Percentiles rank a stretch among this genome's conserved stretches.
Conservation (phyloP, 495 filamentous ascomycete genomes). For the Penicillium paradoxum region DNA sequence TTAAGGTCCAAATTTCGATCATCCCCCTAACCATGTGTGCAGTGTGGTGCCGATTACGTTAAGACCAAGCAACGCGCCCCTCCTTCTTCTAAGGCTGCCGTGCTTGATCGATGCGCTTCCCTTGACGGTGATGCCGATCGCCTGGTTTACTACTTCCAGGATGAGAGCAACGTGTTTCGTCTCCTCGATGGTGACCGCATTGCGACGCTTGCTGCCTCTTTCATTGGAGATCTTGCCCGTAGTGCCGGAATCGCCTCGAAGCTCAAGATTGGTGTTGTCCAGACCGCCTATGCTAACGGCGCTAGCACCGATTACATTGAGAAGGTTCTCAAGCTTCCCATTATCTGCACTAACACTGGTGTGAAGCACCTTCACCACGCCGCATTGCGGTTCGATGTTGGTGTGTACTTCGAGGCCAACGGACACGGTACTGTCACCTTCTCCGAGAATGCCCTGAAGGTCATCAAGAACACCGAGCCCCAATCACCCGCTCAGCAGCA, state of each 20-base stretch:
- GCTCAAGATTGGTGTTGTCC: constrained; percentile 86
- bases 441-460: constrained; percentile 70
- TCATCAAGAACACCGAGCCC: constrained; percentile 70
- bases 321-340: constrained; percentile 80
- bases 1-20: not conserved
- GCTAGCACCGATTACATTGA: constrained; percentile 89
- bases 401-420: constrained; percentile 98
- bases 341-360: constrained; percentile 89
- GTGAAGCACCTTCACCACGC: constrained; percentile 98
- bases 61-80: constrained; percentile 94
- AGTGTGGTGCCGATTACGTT: constrained; percentile 96
- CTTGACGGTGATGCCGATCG: constrained; percentile 94
- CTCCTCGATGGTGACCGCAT: constrained; percentile 96
- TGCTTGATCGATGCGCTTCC: constrained; percentile 80
- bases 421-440: constrained; percentile 97
- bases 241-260: constrained; percentile 72
- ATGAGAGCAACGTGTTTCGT: constrained; percentile 74
- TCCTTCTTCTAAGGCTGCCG: constrained; percentile 67
- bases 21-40: constrained; percentile 13
- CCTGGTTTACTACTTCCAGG: constrained; percentile 89
- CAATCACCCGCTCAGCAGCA: constrained; percentile 87
- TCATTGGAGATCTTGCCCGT: constrained; percentile 83
- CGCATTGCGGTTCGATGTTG: constrained; percentile 83
- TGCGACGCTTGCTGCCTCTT: constrained; percentile 86
- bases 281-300: constrained; percentile 97